A percentile compares a stretch with the other conserved stretches of the same genome.
These are phyloP conservation scores for Cladorrhinum samala DNA, from an alignment of 495 filamentous ascomycete genomes.

Conservation along the genomic window DNA sequence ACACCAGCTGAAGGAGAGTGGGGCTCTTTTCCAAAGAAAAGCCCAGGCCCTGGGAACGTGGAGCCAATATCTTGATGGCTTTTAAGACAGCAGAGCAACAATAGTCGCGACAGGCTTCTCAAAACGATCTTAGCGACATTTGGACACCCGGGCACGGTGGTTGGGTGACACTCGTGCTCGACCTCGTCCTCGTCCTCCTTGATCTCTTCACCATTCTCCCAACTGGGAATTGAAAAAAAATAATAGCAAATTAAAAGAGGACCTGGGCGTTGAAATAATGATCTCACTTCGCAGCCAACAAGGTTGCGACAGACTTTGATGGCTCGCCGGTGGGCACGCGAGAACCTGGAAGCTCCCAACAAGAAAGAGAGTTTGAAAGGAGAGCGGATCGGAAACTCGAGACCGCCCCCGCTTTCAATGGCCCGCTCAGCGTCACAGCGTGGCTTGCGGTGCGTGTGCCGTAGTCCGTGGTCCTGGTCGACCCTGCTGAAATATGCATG, in stretches of 20 bases:
- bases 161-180: too few relatives aligned
- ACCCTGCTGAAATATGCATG: slow-evolving; percentile 1
- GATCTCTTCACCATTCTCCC: not conserved
- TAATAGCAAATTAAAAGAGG: not conserved
- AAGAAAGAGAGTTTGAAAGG: too few relatives aligned
- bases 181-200: not conserved
- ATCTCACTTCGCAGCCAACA: not conserved
- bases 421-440: not conserved
- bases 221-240: not conserved
- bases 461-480: not conserved
- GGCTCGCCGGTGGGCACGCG: not conserved
- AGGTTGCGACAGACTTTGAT: not conserved
- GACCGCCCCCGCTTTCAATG: not conserved
- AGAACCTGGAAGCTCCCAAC: not conserved
- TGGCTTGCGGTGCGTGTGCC: not conserved
- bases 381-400: not conserved
- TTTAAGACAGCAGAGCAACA: too few relatives aligned
- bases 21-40: not conserved
- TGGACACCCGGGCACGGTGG: not conserved
- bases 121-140: not conserved
- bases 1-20: slow-evolving; percentile 1
- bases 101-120: not conserved
- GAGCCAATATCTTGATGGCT: not conserved
- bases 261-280: not conserved
- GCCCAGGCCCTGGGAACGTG: not conserved